Percentiles rank a stretch among this genome's conserved stretches.
Evolutionary conservation across 208 protist genomes (phyloP).

Genomic region (Novymonas esmeraldas): DNA sequence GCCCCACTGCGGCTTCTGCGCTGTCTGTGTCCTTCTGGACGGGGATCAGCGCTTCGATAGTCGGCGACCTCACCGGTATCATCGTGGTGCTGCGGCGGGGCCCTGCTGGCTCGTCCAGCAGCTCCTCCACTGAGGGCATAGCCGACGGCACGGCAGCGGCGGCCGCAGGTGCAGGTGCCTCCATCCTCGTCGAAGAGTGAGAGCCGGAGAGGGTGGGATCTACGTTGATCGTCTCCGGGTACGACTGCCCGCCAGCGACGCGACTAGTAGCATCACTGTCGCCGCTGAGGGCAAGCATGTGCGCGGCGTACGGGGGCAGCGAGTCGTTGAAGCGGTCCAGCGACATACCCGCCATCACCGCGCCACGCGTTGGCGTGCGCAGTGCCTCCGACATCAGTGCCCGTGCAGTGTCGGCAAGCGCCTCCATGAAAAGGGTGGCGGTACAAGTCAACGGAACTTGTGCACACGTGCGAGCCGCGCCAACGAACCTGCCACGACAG

Average conservation of each 20-base stretch:
- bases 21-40: background rate
- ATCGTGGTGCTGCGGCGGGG: background rate
- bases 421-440: no score
- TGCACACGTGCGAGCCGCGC: no score
- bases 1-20: no score
- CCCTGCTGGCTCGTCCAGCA: conserved; percentile 1
- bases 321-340: background rate
- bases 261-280: background rate
- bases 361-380: background rate
- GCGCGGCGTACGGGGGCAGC: background rate
- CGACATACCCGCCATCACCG: background rate
- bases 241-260: background rate
- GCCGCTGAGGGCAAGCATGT: background rate
- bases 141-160: background rate
- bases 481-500: no score
- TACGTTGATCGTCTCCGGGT: conserved; percentile 9
- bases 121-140: conserved; percentile 11
- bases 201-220: background rate
- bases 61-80: background rate
- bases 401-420: no score
- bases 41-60: background rate
- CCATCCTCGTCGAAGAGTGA: background rate
- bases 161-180: background rate
- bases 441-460: no score
- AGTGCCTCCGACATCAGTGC: conserved; percentile 2